phyloP scores from a whole-genome alignment of 164 flowering plant genomes.

The Umbilicus rupestris region DNA sequence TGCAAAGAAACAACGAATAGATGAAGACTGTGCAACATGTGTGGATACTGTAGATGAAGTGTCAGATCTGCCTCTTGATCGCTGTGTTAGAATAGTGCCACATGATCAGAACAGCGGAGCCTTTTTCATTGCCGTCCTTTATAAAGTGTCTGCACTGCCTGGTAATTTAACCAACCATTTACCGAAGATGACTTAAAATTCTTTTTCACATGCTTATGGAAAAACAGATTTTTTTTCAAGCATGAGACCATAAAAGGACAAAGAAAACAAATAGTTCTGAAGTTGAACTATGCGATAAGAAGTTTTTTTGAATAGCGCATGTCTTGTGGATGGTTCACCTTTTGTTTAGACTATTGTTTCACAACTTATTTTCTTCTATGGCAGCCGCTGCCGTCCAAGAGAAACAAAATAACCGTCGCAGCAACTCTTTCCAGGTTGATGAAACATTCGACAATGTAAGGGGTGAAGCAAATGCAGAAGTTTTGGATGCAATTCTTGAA shows the following conservation, averaged over 20 bases:
- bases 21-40: slow-evolving; percentile 18
- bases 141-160: slow-evolving; percentile 56
- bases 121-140: slow-evolving; percentile 85
- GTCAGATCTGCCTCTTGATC: slow-evolving; percentile 69
- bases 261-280: too few species aligned
- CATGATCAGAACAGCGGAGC: slow-evolving; percentile 98
- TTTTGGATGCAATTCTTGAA: background rate
- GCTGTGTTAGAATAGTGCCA: slow-evolving; percentile 86
- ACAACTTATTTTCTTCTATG: background rate
- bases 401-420: background rate
- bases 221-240: background rate
- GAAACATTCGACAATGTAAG: background rate
- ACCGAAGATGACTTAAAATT: background rate
- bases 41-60: slow-evolving; percentile 20
- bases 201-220: background rate
- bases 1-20: slow-evolving; percentile 15
- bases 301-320: background rate
- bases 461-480: background rate
- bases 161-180: slow-evolving; percentile 26
- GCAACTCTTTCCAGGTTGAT: background rate
- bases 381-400: background rate
- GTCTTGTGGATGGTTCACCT: background rate
- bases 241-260: background rate
- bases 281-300: background rate
- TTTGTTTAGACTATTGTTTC: background rate